These are phyloP conservation scores for Xylariaceae sp. DNA, from an alignment of 2,329 filamentous ascomycete genomes.

Conservation along the genomic window DNA sequence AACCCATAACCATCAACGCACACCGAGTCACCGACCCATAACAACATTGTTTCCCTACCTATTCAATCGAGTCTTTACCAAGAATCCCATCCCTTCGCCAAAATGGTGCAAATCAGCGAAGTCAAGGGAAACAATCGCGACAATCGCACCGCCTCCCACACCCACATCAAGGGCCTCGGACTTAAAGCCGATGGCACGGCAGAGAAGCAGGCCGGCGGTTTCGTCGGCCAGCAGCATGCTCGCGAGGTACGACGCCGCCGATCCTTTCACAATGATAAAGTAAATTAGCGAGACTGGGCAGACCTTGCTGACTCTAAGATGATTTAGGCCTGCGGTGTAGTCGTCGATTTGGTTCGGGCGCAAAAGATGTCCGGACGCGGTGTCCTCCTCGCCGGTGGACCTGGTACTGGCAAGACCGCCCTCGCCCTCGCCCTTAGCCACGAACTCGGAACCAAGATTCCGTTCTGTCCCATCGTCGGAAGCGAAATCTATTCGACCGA, in stretches of 20 bases:
- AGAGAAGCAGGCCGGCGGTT: slow-evolving; percentile 73
- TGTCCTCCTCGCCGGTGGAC: slow-evolving; percentile 87
- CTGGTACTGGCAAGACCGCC: slow-evolving; percentile 95
- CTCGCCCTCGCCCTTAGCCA: slow-evolving; percentile 93
- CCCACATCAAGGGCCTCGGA: slow-evolving; percentile 94
- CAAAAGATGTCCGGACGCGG: slow-evolving; percentile 98
- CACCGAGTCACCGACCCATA: background rate
- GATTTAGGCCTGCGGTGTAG: slow-evolving; percentile 78
- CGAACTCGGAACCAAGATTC: slow-evolving; percentile 95
- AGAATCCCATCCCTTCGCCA: slow-evolving; percentile 32
- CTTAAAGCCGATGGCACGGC: slow-evolving; percentile 80
- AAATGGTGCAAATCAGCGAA: slow-evolving; percentile 87
- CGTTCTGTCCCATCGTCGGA: slow-evolving; percentile 95
- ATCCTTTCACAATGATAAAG: background rate
- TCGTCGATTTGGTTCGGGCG: slow-evolving; percentile 90
- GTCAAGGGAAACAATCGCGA: slow-evolving; percentile 92
- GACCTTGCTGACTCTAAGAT: slow-evolving; percentile 13
- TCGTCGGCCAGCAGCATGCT: slow-evolving; percentile 81
- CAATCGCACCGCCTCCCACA: slow-evolving; percentile 92
- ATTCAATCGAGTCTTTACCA: background rate
- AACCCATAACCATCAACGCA: slow-evolving; percentile 5
- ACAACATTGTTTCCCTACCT: background rate
- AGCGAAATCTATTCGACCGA: slow-evolving; percentile 97
- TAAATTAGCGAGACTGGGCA: background rate
- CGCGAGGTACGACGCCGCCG: slow-evolving; percentile 61